phyloP scores from a whole-genome alignment of 306 rosid genomes.

The Quillaja saponaria region DNA sequence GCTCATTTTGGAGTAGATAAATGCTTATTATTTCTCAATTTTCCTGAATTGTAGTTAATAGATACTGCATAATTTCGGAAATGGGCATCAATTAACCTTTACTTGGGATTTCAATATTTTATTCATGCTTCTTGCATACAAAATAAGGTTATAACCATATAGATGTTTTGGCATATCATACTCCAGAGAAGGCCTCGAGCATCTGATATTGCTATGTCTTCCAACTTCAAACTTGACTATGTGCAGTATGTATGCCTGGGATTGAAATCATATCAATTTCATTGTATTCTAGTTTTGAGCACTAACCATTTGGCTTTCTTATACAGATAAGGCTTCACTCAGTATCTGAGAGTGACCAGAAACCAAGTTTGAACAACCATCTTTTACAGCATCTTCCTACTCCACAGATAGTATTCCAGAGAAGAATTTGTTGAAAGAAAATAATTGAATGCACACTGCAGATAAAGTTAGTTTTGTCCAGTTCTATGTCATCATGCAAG shows the following conservation, averaged over 20 bases:
- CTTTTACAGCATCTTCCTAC: slow-evolving; percentile 38
- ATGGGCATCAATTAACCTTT: too few species aligned
- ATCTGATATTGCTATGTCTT: background rate
- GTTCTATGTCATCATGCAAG: slow-evolving; percentile 7
- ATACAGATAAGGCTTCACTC: slow-evolving; percentile 57
- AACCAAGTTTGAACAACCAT: slow-evolving; percentile 30
- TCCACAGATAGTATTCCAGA: slow-evolving; percentile 43
- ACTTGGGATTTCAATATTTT: slow-evolving; percentile 5
- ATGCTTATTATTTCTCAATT: too few species aligned
- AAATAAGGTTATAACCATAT: too few species aligned
- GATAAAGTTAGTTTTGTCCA: slow-evolving; percentile 19
- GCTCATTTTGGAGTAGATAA: too few species aligned
- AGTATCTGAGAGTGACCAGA: slow-evolving; percentile 33
- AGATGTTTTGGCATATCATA: too few species aligned
- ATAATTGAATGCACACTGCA: slow-evolving; percentile 26
- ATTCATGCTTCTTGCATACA: slow-evolving; percentile 9
- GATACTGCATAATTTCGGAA: too few species aligned
- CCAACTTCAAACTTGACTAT: too few species aligned
- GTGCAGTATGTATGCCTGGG: too few species aligned
- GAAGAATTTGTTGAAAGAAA: slow-evolving; percentile 48
- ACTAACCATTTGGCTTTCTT: slow-evolving; percentile 6
- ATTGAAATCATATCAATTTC: background rate
- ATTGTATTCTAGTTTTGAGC: slow-evolving; percentile 6
- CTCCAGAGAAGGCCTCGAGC: background rate
- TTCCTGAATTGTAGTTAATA: too few species aligned